Evolutionary conservation across 148 eudicot species (phyloP), one percentile per base, ranked within the genome.

Genomic region (Drosera capensis): DNA sequence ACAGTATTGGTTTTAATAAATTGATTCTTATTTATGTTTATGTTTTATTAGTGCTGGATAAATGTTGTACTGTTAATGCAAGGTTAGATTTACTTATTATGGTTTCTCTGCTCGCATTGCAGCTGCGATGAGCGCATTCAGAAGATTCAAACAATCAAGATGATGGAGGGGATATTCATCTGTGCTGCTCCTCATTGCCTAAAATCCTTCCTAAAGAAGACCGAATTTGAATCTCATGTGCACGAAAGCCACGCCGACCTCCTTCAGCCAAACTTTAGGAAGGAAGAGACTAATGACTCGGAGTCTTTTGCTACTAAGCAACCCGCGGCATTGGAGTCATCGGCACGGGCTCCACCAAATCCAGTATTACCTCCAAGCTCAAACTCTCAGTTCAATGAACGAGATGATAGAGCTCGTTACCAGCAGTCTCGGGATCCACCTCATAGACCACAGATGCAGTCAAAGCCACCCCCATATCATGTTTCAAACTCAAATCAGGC

Each of bases 121-220:
- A 90, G 99, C 30, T 90, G 99, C 50, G 85, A 80, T 52, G 95
- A 84, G 43, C 93, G 93, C 14, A 76, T 90, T 43, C 95, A 90
- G 50, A 90, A 90, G 72, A 90, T 90, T 37, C 99, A 80, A 62
- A 80, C 93, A 7, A 78, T 80, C 59, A 84, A 80, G 70, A 57
- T 84, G 82, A 73, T 78, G 83, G 99, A 90, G 60, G 95, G 99
- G 30, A 73, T 90, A 29, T 78, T 52, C 45, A 39, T 90, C 29
- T 90, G 95, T 67, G 95, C 94, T 15, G 99, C 94, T 43, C 88
- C 95, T 22, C 95, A 76, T 30, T 90, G 95, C 57, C 80, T 90
- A 53, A 90, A 80, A 48, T 84, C 99, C 31, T 90, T 78, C 51
- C 57, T 85, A 2, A 85, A 78, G 52, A 90, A 70, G 67, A 24